Evolutionary conservation across 2,329 filamentous ascomycete species (phyloP).

Genomic region (Nemania bipapillata): DNA sequence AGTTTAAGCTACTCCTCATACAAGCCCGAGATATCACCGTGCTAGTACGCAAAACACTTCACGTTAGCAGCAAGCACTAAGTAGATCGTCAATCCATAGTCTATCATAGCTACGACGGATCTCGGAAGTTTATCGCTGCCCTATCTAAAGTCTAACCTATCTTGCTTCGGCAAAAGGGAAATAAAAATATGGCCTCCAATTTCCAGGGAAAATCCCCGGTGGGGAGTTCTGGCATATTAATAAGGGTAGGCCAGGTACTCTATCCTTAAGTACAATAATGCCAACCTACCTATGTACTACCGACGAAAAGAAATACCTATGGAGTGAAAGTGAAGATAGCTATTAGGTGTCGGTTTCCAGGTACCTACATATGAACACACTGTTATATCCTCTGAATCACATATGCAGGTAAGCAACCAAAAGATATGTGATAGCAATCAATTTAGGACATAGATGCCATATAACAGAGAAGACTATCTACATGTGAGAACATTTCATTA

Average conservation of each 20-base stretch:
- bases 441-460: neutral
- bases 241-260: neutral
- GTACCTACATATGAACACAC: neutral
- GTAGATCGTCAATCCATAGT: neutral
- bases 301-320: neutral
- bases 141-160: neutral
- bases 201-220: neutral
- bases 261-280: neutral
- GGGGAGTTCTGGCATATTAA: neutral
- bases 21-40: neutral
- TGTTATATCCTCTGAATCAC: too few relatives aligned
- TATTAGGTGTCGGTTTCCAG: neutral
- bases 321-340: neutral
- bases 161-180: neutral
- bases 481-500: neutral
- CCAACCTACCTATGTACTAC: neutral
- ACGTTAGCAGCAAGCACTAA: constrained; percentile 12
- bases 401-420: too few relatives aligned
- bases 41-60: neutral
- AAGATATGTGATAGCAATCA: neutral
- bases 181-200: neutral
- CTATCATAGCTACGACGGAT: constrained; percentile 2
- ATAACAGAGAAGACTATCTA: neutral
- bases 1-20: neutral
- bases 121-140: neutral